These are phyloP conservation scores for Strobilomyces echinocephalus DNA, from an alignment of 768 basidiomycete genomes.

Conservation along the genomic window DNA sequence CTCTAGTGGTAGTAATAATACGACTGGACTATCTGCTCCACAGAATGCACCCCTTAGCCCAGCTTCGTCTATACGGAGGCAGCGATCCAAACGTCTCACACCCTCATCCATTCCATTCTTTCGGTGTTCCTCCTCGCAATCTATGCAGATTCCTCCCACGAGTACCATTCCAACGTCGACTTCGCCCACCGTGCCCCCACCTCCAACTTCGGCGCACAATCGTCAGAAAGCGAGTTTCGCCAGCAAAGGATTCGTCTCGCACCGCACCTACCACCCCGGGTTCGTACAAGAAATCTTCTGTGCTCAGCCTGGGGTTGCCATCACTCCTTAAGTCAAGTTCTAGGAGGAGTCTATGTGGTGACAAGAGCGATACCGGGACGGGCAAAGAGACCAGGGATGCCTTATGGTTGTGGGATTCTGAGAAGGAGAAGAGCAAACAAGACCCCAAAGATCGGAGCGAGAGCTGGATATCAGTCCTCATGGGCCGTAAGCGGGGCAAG, in stretches of 20 bases:
- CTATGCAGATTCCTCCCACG: slow-evolving; percentile 64
- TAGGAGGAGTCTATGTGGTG: slow-evolving; percentile 69
- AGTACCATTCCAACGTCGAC: slow-evolving; percentile 37
- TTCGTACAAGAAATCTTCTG: slow-evolving; percentile 76
- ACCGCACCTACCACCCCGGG: slow-evolving; percentile 52
- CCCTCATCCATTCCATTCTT: slow-evolving; percentile 95
- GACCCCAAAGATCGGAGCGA: slow-evolving; percentile 89
- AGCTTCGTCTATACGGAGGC: slow-evolving; percentile 60
- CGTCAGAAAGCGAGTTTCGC: slow-evolving; percentile 44
- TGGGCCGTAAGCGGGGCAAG: slow-evolving; percentile 90
- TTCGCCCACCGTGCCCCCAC: slow-evolving; percentile 52
- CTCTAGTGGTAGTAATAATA: slow-evolving; percentile 71
- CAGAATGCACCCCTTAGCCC: slow-evolving; percentile 67
- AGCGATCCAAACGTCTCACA: slow-evolving; percentile 72
- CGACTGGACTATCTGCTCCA: slow-evolving; percentile 50
- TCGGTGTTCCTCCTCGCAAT: slow-evolving; percentile 85
- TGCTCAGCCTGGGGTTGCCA: slow-evolving; percentile 74
- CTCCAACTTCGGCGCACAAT: slow-evolving; percentile 38
- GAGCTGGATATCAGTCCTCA: slow-evolving; percentile 81
- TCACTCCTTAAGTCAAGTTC: slow-evolving; percentile 85
- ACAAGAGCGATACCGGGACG: slow-evolving; percentile 36
- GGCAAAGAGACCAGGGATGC: slow-evolving; percentile 55
- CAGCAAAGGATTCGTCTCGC: slow-evolving; percentile 49
- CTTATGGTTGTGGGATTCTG: slow-evolving; percentile 36
- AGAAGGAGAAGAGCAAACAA: slow-evolving; percentile 60